Conservation (phyloP, 2,329 filamentous ascomycete genomes). For the Ceratocystis huliohia region DNA sequence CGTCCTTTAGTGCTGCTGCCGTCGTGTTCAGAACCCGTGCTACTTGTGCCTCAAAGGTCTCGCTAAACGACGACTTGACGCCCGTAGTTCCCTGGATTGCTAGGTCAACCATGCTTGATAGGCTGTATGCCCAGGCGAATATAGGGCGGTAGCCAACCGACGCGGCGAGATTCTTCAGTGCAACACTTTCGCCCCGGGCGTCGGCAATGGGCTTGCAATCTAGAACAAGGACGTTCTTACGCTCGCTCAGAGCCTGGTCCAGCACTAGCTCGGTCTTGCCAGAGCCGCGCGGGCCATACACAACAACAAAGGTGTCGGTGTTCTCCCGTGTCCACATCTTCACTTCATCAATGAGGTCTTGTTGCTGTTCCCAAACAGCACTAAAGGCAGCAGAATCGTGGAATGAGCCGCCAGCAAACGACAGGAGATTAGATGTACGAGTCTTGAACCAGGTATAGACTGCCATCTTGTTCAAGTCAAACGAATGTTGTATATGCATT, state of each 20-base stretch:
- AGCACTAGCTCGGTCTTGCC: constrained; percentile 82
- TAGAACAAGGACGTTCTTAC: constrained; percentile 66
- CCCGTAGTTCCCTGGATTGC: constrained; percentile 89
- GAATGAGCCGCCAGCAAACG: constrained; percentile 40
- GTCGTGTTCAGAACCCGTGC: constrained; percentile 83
- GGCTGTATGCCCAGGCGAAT: constrained; percentile 92
- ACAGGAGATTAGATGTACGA: constrained; percentile 54
- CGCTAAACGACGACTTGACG: constrained; percentile 86
- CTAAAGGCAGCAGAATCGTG: constrained; percentile 57
- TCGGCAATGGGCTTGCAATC: constrained; percentile 93
- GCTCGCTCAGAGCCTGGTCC: constrained; percentile 65
- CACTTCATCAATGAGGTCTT: constrained; percentile 68
- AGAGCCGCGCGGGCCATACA: constrained; percentile 82
- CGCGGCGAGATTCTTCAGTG: constrained; percentile 65
- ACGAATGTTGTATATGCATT: constrained; percentile 65
- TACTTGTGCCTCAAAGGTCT: constrained; percentile 79
- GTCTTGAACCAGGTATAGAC: constrained; percentile 71
- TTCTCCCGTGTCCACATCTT: constrained; percentile 79
- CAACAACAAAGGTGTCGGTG: constrained; percentile 80
- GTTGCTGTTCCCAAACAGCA: constrained; percentile 79
- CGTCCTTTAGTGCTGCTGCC: constrained; percentile 61
- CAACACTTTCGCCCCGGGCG: constrained; percentile 73
- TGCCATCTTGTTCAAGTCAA: constrained; percentile 59
- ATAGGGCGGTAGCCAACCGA: constrained; percentile 85
- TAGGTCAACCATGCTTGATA: constrained; percentile 83